Base-by-base conservation (phyloP, 768 basidiomycete genomes). In the Cubamyces lactineus region DNA sequence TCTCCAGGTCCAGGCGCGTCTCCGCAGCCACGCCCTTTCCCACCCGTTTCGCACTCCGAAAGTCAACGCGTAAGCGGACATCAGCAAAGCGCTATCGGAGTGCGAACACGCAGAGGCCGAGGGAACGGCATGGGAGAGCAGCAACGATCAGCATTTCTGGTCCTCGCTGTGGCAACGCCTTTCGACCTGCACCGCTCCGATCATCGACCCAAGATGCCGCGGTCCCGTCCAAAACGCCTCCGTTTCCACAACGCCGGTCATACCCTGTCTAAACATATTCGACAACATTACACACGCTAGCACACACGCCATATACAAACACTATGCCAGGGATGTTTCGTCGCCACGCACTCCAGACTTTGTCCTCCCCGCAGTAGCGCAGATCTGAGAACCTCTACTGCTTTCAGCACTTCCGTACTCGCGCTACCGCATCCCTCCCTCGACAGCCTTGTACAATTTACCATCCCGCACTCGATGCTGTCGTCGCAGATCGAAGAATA, bases 391-490 rank as follows among this genome's bases (percentile, higher is more conserved):
- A 30, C 19, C 16, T 19, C 24, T 21, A 39, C 46, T 23, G 21
- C n/a, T 40, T 41, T 42, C 15, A 15, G 24, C 24, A 15, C 57
- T 48, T 21, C 19, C 51, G 19, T 16, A 26, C 39, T 21, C 40
- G 30, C 52, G 28, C 63, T 58, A 70, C 53, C 75, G 74, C 86
- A 88, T 85, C 38, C 85, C 87, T 21, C 87, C 85, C 67, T 94
- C 92, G 2, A 98, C 86, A 9, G 83, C 79, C 76, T 95, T 96
- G 82, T 98, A 98, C 52, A 82, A 75, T 72, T 94, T 94, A 5
- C 88, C 89, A 15, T 85, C 85, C 48, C 79, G 78, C 50, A 77
- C 78, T 59, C 88, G 78, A 62, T 83, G 75, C 58, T 79, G 79
- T 50, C 68, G 74, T 1, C 77, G 77, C 72, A 80, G 77, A 52